Conservation (phyloP, 78 protist species). For the Protostelium mycophagum region DNA sequence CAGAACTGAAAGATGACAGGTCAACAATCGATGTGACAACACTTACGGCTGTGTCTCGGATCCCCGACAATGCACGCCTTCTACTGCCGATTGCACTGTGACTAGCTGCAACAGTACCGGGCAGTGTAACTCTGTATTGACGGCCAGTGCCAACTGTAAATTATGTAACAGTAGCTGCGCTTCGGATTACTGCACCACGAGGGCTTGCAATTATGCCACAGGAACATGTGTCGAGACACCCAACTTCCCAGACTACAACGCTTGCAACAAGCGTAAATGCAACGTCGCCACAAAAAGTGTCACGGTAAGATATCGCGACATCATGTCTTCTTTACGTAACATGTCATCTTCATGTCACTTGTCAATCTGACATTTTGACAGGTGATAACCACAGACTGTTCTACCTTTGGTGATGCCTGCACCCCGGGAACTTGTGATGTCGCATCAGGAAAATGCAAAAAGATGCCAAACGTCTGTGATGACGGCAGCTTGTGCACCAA, state of each 20-base stretch:
- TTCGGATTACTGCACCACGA: background rate
- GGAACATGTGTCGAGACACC: background rate
- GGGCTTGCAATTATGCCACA: background rate
- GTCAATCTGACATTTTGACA: too few species aligned
- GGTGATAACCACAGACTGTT: too few species aligned
- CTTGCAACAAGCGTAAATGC: background rate
- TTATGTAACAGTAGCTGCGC: background rate
- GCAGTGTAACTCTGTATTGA: background rate
- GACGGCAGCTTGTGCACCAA: conserved; percentile 28
- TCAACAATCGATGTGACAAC: background rate
- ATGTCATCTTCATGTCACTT: too few species aligned
- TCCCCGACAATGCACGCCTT: background rate
- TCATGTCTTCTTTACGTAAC: too few species aligned
- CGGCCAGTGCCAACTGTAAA: background rate
- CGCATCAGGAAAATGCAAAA: background rate
- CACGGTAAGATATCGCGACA: background rate
- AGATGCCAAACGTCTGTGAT: conserved; percentile 8
- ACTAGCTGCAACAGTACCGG: background rate
- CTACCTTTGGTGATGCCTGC: background rate
- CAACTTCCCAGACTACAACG: background rate
- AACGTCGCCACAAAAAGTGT: background rate
- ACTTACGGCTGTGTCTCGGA: background rate
- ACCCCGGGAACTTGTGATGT: background rate
- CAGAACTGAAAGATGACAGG: background rate
- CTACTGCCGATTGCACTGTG: background rate